Evolutionary conservation across 768 basidiomycete species (phyloP), one percentile per base, ranked within the genome.

Genomic region (Rickenella mellea): DNA sequence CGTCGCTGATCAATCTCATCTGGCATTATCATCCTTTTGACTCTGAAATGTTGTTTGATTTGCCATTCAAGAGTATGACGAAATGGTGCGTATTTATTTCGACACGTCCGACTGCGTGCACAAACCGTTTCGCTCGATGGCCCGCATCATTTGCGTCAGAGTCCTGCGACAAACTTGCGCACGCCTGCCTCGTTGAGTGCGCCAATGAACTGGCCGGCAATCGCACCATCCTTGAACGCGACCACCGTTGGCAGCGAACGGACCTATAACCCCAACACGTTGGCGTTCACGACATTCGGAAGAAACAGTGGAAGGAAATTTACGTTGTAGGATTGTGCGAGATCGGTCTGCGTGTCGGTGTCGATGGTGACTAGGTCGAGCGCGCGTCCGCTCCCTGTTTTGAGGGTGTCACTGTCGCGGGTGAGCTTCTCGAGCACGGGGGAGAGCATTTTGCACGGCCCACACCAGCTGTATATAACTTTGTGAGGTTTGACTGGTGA

Each of bases 191-290:
- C 70, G 17, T 65, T 62, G 26, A 73, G 56, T 3, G 78, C 76
- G 35, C 81, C 85, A 2, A 77, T 64, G 51, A 90, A 89, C 36
- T 76, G 66, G 33, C 61, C 61, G n/a, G 80, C 64, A 1, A 60
- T 64, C 48, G 73, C 52, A 14, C 83, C 85, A 37, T 79, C 70
- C 43, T 67, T 72, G 64, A 88, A 88, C 3, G 83, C 86, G 44
- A 84, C 64, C 24, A 90, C 83, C 0, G 86, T 89, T 3, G 86
- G 86, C n/a, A 90, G 60, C 12, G 82, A 70, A n/a, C 67, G 61
- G 46, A 89, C 66, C 87, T 90, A 48, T 11, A 19, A 27, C 26
- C 27, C 30, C 12, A 21, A 38, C 22, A 15, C 2, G 10, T 10
- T 26, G 27, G 21, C 27, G 8, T 11, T 6, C 17, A 38, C 4